These are phyloP conservation scores for Coemansia reversa DNA, from an alignment of 192 early-diverging fungal genomes.

Conservation along the genomic window DNA sequence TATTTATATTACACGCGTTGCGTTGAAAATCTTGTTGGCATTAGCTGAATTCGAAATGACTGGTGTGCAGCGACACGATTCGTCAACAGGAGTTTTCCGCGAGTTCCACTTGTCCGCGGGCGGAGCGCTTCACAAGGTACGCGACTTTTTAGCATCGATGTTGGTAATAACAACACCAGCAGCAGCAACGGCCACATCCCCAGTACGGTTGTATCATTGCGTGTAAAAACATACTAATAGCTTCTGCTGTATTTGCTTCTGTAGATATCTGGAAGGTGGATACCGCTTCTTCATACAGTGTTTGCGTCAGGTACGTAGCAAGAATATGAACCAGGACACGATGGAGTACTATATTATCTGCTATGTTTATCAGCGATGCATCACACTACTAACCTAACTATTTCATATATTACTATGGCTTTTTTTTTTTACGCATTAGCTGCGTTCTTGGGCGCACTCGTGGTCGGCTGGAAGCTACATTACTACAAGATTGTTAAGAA, in stretches of 20 bases:
- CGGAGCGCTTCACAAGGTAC: constrained; percentile 38
- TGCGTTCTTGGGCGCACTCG: constrained; percentile 68
- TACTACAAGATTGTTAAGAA: constrained; percentile 82
- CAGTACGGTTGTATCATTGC: not conserved
- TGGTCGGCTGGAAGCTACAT: constrained; percentile 69
- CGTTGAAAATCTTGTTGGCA: not conserved
- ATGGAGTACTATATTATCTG: not conserved
- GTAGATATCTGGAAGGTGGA: constrained; percentile 56
- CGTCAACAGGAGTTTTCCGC: constrained; percentile 13
- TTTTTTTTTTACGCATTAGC: constrained; percentile 18
- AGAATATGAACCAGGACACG: not conserved
- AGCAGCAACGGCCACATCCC: not conserved
- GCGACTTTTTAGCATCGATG: not conserved
- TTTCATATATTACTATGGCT: not conserved
- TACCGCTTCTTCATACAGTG: constrained; percentile 55
- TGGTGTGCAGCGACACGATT: constrained; percentile 22
- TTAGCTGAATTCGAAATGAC: constrained; percentile 19
- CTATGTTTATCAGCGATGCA: too few species aligned
- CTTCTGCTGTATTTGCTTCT: constrained; percentile 2
- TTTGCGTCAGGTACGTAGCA: constrained; percentile 49
- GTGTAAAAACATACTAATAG: not conserved
- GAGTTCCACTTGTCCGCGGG: constrained; percentile 41
- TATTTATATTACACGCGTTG: not conserved
- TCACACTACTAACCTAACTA: not conserved
- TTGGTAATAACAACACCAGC: not conserved